Evolutionary conservation across 2,329 filamentous ascomycete species (phyloP), one percentile per base, ranked within the genome.

Genomic region (Pseudogymnoascus sp.): DNA sequence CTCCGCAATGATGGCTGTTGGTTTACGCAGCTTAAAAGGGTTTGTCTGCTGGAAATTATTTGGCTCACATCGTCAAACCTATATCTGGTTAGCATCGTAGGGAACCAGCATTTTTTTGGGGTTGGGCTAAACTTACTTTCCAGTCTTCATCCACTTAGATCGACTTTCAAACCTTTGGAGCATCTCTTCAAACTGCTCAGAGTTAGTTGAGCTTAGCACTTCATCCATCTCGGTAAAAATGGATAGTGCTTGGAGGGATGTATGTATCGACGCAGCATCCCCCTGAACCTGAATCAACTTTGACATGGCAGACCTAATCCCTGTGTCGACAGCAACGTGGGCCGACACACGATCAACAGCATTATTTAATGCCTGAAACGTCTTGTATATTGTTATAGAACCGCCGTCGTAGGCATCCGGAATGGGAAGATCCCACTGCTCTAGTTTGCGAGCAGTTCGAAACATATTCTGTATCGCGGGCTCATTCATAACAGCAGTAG

Each of bases 351-450:
- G 72, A 59, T 86, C 83, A 9, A 80, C 78, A 2, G 88, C 86
- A 66, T 86, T 86, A 70, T 91, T 84, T 65, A 97, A 81, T 21
- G 86, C 85, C 72, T 96, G 91, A 64, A 96, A 92, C 0, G 87
- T 86, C 69, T 88, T 89, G 76, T 96, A 97, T 0, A 93, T 78
- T 0, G 85, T 87, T 2, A 88, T 86, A 1, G 87, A 80, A 63
- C 88, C 84, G 31, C 84, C 87, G 11, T 82, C 78, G 59, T 82
- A 83, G 2, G 80, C 77, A 7, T 81, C 78, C 0, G 92, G 90
- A 0, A 87, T 86, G 13, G 90, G 89, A 19, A 97, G 81, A 72
- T 97, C 93, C 95, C 95, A 99, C 70, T 93, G 88, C 68, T 95
- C 92, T 15, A 97, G 79, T 67, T 88, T 89, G 65, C 90, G 84